A percentile compares a stretch with the other conserved stretches of the same genome.
These are phyloP conservation scores for Kazachstania taianensis DNA, from an alignment of 805 yeast species.

Conservation along the genomic window DNA sequence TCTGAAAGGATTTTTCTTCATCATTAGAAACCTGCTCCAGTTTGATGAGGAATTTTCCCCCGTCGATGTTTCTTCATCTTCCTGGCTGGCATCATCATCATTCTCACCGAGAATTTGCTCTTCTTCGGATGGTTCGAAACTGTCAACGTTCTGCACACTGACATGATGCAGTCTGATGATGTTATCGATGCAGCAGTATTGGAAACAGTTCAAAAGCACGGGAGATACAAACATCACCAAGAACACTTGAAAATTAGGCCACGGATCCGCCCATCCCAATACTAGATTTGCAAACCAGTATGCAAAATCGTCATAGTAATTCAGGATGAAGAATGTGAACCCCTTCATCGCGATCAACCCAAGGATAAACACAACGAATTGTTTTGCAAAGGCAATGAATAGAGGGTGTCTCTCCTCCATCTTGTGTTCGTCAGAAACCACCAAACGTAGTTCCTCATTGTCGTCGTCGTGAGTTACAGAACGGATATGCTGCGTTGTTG, in stretches of 20 bases:
- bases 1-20: background rate
- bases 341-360: conserved; percentile 59
- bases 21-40: too few relatives aligned
- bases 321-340: conserved; percentile 45
- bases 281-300: conserved; percentile 67
- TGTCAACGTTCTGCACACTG: conserved; percentile 19
- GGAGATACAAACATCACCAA: conserved; percentile 82
- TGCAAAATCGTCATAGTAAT: conserved; percentile 57
- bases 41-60: too few relatives aligned
- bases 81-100: background rate
- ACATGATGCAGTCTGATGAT: conserved; percentile 49
- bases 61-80: too few relatives aligned
- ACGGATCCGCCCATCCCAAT: conserved; percentile 72
- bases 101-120: conserved; percentile 5
- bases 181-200: conserved; percentile 61
- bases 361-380: conserved; percentile 54
- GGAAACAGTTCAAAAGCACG: conserved; percentile 61
- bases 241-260: conserved; percentile 75
- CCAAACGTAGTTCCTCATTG: background rate
- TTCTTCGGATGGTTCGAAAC: conserved; percentile 20
- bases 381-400: conserved; percentile 58
- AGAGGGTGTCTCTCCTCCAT: conserved; percentile 60
- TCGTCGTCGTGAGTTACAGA: background rate
- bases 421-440: conserved; percentile 2
- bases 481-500: too few relatives aligned